Conservation (phyloP, 2,329 filamentous ascomycete species). For the Dryadomyces quercus-mongolicae region DNA sequence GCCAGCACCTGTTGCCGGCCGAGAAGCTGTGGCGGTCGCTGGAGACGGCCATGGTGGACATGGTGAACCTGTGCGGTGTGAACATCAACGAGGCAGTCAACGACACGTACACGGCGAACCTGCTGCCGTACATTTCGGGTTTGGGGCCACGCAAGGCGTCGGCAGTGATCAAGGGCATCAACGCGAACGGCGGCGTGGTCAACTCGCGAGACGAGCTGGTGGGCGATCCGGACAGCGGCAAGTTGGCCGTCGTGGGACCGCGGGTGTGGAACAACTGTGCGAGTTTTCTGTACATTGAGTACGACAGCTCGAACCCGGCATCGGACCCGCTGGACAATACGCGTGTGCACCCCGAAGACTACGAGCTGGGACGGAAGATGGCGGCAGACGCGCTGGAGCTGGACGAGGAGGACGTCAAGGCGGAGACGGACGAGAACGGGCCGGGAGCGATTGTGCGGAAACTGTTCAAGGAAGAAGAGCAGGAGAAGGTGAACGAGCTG, state of each 20-base stretch:
- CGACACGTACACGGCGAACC: conserved; percentile 70
- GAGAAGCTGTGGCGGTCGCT: conserved; percentile 79
- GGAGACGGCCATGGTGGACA: conserved; percentile 96
- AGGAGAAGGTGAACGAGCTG: conserved; percentile 91
- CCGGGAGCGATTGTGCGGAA: conserved; percentile 84
- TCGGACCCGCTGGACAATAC: conserved; percentile 95
- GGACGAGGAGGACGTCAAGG: conserved; percentile 96
- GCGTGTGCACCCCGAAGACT: conserved; percentile 94
- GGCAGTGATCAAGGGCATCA: conserved; percentile 76
- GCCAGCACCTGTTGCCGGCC: conserved; percentile 76
- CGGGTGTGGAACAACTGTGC: conserved; percentile 95
- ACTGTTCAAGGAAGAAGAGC: conserved; percentile 86
- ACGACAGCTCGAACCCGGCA: conserved; percentile 66
- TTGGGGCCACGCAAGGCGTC: conserved; percentile 86
- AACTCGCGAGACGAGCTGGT: conserved; percentile 78
- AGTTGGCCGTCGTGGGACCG: conserved; percentile 69
- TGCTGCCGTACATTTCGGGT: conserved; percentile 83
- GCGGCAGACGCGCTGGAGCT: conserved; percentile 91
- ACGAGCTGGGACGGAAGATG: conserved; percentile 96
- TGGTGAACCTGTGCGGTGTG: conserved; percentile 93
- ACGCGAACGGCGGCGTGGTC: conserved; percentile 78
- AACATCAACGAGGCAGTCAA: conserved; percentile 85
- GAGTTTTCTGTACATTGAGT: conserved; percentile 85
- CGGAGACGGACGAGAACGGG: conserved; percentile 82
- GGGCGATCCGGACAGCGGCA: conserved; percentile 71